Evolutionary conservation across 1,284 basidiomycete genomes (phyloP), one percentile per base, ranked within the genome.

Genomic region (Ceratobasidium theobromae): DNA sequence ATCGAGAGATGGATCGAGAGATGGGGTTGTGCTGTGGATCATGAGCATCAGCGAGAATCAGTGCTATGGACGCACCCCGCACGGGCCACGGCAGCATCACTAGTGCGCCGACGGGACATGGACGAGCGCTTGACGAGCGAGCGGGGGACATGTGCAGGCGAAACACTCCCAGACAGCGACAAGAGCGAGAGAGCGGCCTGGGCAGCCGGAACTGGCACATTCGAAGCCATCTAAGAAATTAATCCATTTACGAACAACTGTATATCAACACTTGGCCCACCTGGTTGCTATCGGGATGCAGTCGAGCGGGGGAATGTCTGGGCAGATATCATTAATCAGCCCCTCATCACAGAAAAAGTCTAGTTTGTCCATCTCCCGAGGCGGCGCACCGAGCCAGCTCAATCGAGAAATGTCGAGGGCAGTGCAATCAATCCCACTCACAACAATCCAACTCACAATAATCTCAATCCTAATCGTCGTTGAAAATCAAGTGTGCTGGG

Each of bases 381-480:
- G 51, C 57, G 57, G n/a, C n/a, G n/a, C n/a, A n/a, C n/a, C 57
- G 27, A 62, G 46, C 57, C 35, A n/a, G 46, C 57, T 51, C 57
- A 62, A 62, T 62, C 57, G 18, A 62, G 57, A 51, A 11, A 30
- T 18, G 57, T 62, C 43, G 30, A 18, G 57, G 28, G 11, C 30
- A 32, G 23, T 21, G 40, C 57, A 18, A 3, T n/a, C 45, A 62
- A 9, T 21, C 12, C 21, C 16, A 46, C 45, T n/a, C n/a, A n/a
- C n/a, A n/a, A n/a, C n/a, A n/a, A n/a, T n/a, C n/a, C n/a, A n/a
- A 62, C n/a, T 21, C 12, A 33, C 16, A 46, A 58, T n/a, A n/a
- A n/a, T n/a, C n/a, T n/a, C n/a, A n/a, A n/a, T n/a, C n/a, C n/a
- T n/a, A n/a, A n/a, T n/a, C n/a, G n/a, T n/a, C n/a, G n/a, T n/a